Evolutionary conservation across 2,329 filamentous ascomycete species (phyloP).

Genomic region (Apiospora malaysiana): DNA sequence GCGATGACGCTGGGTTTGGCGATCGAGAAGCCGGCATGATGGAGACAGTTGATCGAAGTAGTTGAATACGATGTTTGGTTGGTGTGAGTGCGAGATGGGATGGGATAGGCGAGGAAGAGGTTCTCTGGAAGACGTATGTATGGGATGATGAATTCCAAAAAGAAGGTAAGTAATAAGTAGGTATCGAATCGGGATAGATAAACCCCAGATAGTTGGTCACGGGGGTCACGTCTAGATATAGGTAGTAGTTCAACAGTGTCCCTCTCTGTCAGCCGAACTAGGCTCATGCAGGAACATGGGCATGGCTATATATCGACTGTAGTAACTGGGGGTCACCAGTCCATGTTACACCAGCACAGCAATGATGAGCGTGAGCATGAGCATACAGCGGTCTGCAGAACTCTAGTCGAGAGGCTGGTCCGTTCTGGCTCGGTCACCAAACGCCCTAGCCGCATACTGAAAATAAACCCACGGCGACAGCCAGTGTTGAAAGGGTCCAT

Average conservation of each 20-base stretch:
- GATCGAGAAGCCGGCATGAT: conserved; percentile 6
- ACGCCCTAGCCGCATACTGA: conserved; percentile 15
- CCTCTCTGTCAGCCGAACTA: background rate
- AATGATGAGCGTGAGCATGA: background rate
- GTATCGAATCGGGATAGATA: background rate
- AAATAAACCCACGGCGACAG: background rate
- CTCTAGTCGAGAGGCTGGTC: conserved; percentile 15
- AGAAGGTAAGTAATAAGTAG: background rate
- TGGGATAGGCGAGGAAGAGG: background rate
- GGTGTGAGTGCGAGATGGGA: background rate
- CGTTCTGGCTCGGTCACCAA: conserved; percentile 5
- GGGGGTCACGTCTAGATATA: conserved; percentile 18
- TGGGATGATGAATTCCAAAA: background rate
- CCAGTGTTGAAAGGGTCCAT: background rate
- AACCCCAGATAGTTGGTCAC: background rate
- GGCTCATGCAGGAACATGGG: conserved; percentile 5
- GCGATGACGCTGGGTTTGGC: conserved; percentile 34
- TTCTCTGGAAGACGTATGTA: background rate
- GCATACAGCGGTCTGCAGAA: background rate
- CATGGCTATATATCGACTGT: background rate
- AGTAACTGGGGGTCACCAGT: conserved; percentile 1
- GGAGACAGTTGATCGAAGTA: background rate
- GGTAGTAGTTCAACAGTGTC: background rate
- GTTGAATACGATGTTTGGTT: background rate
- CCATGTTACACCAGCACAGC: background rate